Evolutionary conservation across 768 basidiomycete genomes (phyloP).

Genomic region (Boletus sensibilis): DNA sequence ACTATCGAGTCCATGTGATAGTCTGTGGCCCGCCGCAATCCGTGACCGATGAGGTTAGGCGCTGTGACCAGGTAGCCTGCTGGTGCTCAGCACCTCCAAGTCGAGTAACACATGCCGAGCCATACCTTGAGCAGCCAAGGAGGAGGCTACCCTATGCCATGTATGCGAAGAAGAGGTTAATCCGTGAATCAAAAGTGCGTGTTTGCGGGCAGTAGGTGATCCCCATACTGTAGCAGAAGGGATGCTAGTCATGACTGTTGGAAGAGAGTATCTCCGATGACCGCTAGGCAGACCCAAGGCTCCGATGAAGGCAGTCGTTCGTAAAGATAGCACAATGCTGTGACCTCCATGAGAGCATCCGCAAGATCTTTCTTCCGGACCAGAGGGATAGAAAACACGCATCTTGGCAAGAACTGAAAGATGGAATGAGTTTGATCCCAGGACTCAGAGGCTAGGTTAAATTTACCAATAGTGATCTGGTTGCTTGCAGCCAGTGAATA

Average conservation of each 20-base stretch:
- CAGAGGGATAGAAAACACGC: background rate
- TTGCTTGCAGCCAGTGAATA: background rate
- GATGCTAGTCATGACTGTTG: conserved; percentile 6
- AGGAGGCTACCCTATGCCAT: conserved; percentile 9
- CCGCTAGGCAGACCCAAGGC: background rate
- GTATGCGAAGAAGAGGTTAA: conserved; percentile 15
- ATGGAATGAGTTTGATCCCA: background rate
- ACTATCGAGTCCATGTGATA: conserved; percentile 2
- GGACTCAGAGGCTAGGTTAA: too few species aligned
- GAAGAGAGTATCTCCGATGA: background rate
- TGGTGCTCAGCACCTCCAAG: background rate
- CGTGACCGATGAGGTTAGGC: conserved; percentile 12
- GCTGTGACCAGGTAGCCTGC: conserved; percentile 22
- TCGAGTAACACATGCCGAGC: background rate
- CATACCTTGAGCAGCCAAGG: conserved; percentile 19
- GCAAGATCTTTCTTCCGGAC: background rate
- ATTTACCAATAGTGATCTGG: background rate
- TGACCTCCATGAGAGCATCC: background rate
- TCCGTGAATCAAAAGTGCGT: conserved; percentile 5
- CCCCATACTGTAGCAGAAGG: conserved; percentile 18
- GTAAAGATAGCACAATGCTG: background rate
- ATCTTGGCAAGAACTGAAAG: background rate
- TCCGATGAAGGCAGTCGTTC: background rate
- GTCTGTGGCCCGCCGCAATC: background rate
- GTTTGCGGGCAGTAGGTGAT: conserved; percentile 11